Evolutionary conservation across 1,284 basidiomycete species (phyloP).

Genomic region (Cystobasidiaceae sp.): DNA sequence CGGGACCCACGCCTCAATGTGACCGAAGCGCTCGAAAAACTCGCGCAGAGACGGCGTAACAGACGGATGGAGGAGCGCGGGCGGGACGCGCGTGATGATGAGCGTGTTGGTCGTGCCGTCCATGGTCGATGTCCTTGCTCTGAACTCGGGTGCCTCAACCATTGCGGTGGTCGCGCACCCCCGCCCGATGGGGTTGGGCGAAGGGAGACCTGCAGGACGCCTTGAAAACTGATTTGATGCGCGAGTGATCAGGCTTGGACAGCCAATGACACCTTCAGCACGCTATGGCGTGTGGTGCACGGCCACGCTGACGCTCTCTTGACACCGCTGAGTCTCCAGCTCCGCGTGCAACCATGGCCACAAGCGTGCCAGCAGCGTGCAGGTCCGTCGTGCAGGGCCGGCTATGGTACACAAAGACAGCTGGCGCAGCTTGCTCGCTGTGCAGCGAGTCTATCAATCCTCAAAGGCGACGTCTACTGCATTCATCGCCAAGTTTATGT

Average conservation of each 20-base stretch:
- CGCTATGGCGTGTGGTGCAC: too few relatives aligned
- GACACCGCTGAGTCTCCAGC: too few relatives aligned
- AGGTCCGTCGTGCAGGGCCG: too few relatives aligned
- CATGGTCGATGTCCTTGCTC: background rate
- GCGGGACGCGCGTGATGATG: conserved; percentile 32
- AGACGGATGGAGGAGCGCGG: conserved; percentile 23
- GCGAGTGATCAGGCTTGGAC: too few relatives aligned
- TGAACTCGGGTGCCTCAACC: conserved; percentile 21
- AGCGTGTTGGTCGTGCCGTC: conserved; percentile 31
- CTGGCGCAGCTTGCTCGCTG: too few relatives aligned
- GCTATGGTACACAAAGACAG: too few relatives aligned
- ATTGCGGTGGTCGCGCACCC: background rate
- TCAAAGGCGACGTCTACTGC: conserved; percentile 1
- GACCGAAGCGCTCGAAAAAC: conserved; percentile 55
- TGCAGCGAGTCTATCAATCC: too few relatives aligned
- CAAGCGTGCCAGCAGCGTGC: too few relatives aligned
- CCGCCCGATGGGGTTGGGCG: background rate
- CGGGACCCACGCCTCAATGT: conserved; percentile 78
- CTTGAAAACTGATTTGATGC: background rate
- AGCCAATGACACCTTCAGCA: too few relatives aligned
- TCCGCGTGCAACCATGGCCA: too few relatives aligned
- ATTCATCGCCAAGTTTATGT: background rate
- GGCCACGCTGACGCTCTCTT: too few relatives aligned
- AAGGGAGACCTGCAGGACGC: background rate
- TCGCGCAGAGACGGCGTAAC: conserved; percentile 24